Conservation (phyloP, 2,329 filamentous ascomycete species). For the Ophiocordyceps camponoti-saundersi region DNA sequence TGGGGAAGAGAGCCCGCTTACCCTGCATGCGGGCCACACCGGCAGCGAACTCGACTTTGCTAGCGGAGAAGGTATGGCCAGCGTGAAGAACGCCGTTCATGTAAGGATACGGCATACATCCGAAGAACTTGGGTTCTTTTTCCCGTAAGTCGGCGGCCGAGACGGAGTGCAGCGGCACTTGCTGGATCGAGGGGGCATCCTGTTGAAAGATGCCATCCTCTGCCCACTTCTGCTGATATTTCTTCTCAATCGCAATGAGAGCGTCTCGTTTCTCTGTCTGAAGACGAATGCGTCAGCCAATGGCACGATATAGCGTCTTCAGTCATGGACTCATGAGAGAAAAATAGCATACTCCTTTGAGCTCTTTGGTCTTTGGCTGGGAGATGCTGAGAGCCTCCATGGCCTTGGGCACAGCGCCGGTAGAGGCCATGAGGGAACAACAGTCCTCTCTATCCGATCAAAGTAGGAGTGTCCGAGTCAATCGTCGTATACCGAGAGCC, state of each 20-base stretch:
- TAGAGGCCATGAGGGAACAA: conserved; percentile 21
- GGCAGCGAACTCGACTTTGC: conserved; percentile 82
- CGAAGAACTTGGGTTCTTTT: conserved; percentile 83
- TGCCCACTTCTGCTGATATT: conserved; percentile 59
- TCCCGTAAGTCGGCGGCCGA: conserved; percentile 58
- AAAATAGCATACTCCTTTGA: conserved; percentile 28
- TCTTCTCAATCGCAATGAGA: conserved; percentile 71
- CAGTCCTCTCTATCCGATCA: neutral
- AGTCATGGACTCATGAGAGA: neutral
- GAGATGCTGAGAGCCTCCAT: conserved; percentile 34
- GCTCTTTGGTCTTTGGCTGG: conserved; percentile 35
- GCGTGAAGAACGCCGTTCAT: conserved; percentile 84
- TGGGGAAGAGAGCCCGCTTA: conserved; percentile 71
- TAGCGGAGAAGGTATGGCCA: conserved; percentile 81
- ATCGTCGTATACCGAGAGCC: neutral
- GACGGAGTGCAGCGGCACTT: conserved; percentile 61
- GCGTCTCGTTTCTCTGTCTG: conserved; percentile 78
- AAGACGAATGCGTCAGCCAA: neutral
- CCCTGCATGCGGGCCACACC: conserved; percentile 84
- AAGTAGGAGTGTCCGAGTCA: neutral
- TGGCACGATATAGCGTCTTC: neutral
- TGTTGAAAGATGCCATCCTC: conserved; percentile 54
- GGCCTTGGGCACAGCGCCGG: conserved; percentile 24
- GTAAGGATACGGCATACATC: conserved; percentile 38
- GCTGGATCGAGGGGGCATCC: conserved; percentile 63